A percentile compares a stretch with the other conserved stretches of the same genome.
Conservation (phyloP, 1,139 yeast species). For the Kodamaea anthophila region DNA sequence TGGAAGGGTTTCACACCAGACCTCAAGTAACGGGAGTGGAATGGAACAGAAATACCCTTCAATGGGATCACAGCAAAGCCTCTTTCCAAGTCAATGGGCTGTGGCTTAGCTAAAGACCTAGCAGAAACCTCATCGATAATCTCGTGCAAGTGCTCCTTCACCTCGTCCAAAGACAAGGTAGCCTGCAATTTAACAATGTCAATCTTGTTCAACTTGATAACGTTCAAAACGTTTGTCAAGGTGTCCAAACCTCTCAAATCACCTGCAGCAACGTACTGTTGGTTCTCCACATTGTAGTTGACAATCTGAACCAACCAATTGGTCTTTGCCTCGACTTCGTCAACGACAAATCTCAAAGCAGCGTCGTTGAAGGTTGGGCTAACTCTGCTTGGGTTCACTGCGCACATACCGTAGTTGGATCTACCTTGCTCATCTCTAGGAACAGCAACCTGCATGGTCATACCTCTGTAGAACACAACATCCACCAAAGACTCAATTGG, state of each 20-base stretch:
- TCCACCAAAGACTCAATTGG: constrained; percentile 97
- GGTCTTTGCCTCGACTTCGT: constrained; percentile 75
- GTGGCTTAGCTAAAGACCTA: constrained; percentile 79
- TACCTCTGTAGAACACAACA: constrained; percentile 98
- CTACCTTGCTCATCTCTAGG: constrained; percentile 94
- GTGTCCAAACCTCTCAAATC: constrained; percentile 93
- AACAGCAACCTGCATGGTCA: constrained; percentile 99
- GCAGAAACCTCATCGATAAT: constrained; percentile 81
- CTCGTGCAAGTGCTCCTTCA: constrained; percentile 78
- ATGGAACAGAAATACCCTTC: constrained; percentile 97
- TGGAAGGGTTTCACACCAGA: constrained; percentile 99
- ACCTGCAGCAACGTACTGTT: constrained; percentile 98
- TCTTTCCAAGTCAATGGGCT: constrained; percentile 94
- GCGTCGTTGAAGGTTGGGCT: constrained; percentile 85
- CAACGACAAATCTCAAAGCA: constrained; percentile 92
- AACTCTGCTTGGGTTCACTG: constrained; percentile 94
- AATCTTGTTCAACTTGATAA: constrained; percentile 87
- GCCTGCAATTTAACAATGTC: constrained; percentile 86
- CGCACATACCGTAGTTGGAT: constrained; percentile 98
- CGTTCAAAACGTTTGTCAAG: constrained; percentile 86
- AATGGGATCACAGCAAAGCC: constrained; percentile 98
- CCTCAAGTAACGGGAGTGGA: constrained; percentile 96
- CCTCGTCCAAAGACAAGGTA: constrained; percentile 77
- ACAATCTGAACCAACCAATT: constrained; percentile 96
- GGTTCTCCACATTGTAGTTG: constrained; percentile 95